Evolutionary conservation across 345 rosid species (phyloP).

Genomic region (Pugionium cornutum): DNA sequence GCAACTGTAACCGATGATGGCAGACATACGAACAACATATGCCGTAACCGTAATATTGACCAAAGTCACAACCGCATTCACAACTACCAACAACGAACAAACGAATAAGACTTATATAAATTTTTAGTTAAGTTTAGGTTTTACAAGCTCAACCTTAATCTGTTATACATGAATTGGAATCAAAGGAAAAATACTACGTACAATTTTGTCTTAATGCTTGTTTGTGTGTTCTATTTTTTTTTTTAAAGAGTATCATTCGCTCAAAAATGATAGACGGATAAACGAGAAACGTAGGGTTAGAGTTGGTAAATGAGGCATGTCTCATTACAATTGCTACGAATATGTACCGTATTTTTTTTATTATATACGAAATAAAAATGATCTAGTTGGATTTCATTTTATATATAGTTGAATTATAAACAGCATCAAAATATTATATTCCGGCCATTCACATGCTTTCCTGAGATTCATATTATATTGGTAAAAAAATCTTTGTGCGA

Average conservation of each 20-base stretch:
- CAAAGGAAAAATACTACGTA: too few species aligned
- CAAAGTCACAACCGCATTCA: too few species aligned
- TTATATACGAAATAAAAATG: background rate
- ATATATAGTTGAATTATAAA: constrained; percentile 22
- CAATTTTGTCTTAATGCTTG: too few species aligned
- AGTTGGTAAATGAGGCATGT: constrained; percentile 35
- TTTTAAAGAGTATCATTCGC: background rate
- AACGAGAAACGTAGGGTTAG: constrained; percentile 7
- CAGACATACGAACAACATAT: too few species aligned
- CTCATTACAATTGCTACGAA: constrained; percentile 20
- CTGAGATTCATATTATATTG: background rate
- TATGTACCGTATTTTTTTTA: background rate
- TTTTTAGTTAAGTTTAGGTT: background rate
- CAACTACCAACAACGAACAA: too few species aligned
- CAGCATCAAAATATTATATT: constrained; percentile 29
- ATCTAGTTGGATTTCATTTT: constrained; percentile 7
- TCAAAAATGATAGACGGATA: background rate
- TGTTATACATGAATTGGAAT: too few species aligned
- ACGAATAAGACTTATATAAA: too few species aligned
- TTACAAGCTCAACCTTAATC: too few species aligned
- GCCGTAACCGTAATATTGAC: too few species aligned
- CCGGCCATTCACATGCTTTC: constrained; percentile 30
- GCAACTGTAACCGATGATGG: too few species aligned
- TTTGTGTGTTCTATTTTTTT: too few species aligned
- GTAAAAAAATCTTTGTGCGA: too few species aligned